Base-by-base conservation (phyloP, 2,329 filamentous ascomycete species). In the Alternaria postmessia region DNA sequence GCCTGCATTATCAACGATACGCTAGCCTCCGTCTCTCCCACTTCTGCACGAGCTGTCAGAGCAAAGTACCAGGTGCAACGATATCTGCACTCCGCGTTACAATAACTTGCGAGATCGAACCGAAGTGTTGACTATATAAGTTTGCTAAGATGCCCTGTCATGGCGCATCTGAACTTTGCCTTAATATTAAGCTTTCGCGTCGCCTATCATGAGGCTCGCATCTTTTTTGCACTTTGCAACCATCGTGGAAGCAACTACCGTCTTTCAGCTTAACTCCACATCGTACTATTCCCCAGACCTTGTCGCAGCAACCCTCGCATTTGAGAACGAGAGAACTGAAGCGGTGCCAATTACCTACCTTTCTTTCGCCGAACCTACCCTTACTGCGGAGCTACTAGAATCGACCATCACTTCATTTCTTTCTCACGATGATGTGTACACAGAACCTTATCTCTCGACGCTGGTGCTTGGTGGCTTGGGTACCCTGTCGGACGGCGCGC, bases 371-470 rank as follows among this genome's bases (percentile, higher is more conserved):
- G 38, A 60, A 30, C 16, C 22, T 14, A 59, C 3, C n/a, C 20
- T 53, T 22, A 41, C 61, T 20, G 18, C 38, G 36, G 52, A 47
- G 24, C 18, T 38, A 20, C 22, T 58, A 28, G 34, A 32, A 28
- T 49, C 39, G 14, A 57, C 53, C 2, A 51, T 63, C 18, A 39
- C 30, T 34, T 46, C 30, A 7, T 54, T 46, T 20, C 22, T 46
- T 8, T 30, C 20, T 6, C 16, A 20, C 14, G 55, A 64, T 36
- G 57, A 62, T 57, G 63, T 64, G 7, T 64, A 57, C 38, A 54
- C 58, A 14, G 52, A 64, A 32, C 42, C 28, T 3, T 59, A 58
- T 20, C 48, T 64, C 20, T 26, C 28, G 11, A 64, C 44, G 20
- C 18, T 64, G n/a, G 52, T 64, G 7, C 42, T 66, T 30, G 55